Conservation (phyloP, 2,329 filamentous ascomycete species). For the Esteya vermicola region DNA sequence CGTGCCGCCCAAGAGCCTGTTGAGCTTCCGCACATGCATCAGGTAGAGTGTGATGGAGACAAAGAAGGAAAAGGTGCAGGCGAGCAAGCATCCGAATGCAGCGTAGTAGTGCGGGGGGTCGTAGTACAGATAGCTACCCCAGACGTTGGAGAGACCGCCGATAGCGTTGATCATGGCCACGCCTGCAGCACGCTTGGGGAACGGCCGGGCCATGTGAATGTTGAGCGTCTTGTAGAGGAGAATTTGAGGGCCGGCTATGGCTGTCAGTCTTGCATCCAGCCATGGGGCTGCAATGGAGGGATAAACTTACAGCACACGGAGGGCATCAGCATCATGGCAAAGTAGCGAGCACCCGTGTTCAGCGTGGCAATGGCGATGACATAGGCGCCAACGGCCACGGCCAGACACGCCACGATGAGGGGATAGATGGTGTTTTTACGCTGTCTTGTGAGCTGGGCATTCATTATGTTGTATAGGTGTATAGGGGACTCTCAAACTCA, state of each 20-base stretch:
- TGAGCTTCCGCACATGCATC: constrained; percentile 10
- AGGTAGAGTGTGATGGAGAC: constrained; percentile 12
- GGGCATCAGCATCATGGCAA: constrained; percentile 26
- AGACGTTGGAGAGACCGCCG: constrained; percentile 20
- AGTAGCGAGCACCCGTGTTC: constrained; percentile 24
- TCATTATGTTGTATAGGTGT: too few relatives aligned
- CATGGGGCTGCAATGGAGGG: too few relatives aligned
- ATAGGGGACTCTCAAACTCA: too few relatives aligned
- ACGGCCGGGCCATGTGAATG: constrained; percentile 20
- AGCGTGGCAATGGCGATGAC: constrained; percentile 22
- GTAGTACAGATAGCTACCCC: constrained; percentile 20
- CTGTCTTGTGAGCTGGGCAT: constrained; percentile 17
- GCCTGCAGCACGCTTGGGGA: constrained; percentile 26
- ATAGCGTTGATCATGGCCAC: constrained; percentile 24
- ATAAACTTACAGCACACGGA: too few relatives aligned
- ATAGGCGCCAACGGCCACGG: constrained; percentile 20
- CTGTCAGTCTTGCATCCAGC: too few relatives aligned
- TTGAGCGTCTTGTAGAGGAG: constrained; percentile 24
- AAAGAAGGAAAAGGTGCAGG: constrained; percentile 10
- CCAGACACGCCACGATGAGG: constrained; percentile 20
- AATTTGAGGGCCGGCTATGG: constrained; percentile 24
- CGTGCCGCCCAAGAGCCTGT: constrained; percentile 10
- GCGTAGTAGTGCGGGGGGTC: constrained; percentile 11
- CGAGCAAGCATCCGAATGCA: constrained; percentile 12
- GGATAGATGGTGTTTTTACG: constrained; percentile 20